Evolutionary conservation across 148 eudicot genomes (phyloP).

Genomic region (Salicornia ramosissima): DNA sequence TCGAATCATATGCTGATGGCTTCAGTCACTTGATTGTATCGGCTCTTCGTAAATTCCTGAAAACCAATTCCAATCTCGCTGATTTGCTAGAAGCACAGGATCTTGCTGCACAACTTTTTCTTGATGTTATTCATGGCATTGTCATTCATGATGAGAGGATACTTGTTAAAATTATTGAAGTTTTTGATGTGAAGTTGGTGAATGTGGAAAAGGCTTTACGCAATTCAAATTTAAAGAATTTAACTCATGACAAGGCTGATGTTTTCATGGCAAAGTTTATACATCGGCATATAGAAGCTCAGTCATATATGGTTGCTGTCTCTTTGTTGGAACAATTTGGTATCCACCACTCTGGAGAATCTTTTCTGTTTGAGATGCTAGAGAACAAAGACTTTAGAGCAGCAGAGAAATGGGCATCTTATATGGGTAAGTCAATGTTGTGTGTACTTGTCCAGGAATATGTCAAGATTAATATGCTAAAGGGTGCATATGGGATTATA

Average conservation of each 20-base stretch:
- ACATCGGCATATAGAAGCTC: constrained; percentile 49
- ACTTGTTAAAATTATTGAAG: constrained; percentile 61
- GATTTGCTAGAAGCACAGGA: constrained; percentile 52
- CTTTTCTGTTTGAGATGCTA: constrained; percentile 57
- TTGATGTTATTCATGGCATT: constrained; percentile 43
- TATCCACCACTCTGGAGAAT: constrained; percentile 53
- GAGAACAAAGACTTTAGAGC: constrained; percentile 62
- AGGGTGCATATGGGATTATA: constrained; percentile 63
- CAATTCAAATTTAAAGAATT: constrained; percentile 28
- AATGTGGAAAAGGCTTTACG: constrained; percentile 51
- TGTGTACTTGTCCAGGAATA: constrained; percentile 66
- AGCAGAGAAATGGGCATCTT: constrained; percentile 97
- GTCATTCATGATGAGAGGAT: constrained; percentile 51
- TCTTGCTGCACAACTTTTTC: constrained; percentile 60
- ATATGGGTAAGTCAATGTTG: constrained; percentile 71
- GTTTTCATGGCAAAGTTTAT: constrained; percentile 58
- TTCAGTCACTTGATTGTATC: constrained; percentile 79
- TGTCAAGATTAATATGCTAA: constrained; percentile 48
- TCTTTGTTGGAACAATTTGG: constrained; percentile 67
- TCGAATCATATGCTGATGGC: constrained; percentile 69
- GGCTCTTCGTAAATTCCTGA: constrained; percentile 58
- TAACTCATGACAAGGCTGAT: constrained; percentile 35
- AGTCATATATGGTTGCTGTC: constrained; percentile 75
- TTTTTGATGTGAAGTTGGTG: constrained; percentile 47
- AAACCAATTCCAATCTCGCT: constrained; percentile 33